Conservation (phyloP, 495 filamentous ascomycete species). For the Penicillium flavigenum region DNA sequence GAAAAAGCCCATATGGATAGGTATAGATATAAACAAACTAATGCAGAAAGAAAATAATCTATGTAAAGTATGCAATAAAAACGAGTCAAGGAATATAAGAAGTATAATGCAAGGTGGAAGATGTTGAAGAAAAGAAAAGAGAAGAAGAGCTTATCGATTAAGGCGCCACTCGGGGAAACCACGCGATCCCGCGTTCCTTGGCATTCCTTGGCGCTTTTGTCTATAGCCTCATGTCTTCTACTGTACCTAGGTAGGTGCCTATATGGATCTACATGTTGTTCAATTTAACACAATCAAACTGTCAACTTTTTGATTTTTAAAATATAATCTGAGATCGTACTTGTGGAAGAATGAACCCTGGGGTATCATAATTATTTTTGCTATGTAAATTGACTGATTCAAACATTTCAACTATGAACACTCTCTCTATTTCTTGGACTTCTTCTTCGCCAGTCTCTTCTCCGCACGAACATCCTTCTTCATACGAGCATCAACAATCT, state of each 20-base stretch:
- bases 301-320: background rate
- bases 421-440: constrained; percentile 33
- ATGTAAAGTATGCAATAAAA: constrained; percentile 10
- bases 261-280: background rate
- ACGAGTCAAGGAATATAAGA: constrained; percentile 18
- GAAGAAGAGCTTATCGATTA: constrained; percentile 29
- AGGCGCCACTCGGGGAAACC: constrained; percentile 31
- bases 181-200: constrained; percentile 12
- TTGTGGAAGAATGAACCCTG: constrained; percentile 9
- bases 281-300: background rate
- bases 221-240: too few species aligned
- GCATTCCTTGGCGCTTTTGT: constrained; percentile 1
- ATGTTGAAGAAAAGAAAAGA: constrained; percentile 13
- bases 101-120: constrained; percentile 14
- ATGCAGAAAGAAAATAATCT: constrained; percentile 17
- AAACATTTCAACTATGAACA: constrained; percentile 22
- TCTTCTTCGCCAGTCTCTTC: constrained; percentile 77
- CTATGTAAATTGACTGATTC: constrained; percentile 12
- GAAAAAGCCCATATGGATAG: constrained; percentile 53
- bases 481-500: constrained; percentile 95
- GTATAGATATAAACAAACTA: constrained; percentile 24
- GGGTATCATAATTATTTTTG: constrained; percentile 25
- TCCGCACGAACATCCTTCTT: constrained; percentile 96
- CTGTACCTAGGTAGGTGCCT: background rate
- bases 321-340: background rate